Percentiles rank a stretch among this genome's conserved stretches.
These are phyloP conservation scores for Echinochloa phyllopogon DNA, from an alignment of 176 grass and related monocot genomes.

Conservation along the genomic window DNA sequence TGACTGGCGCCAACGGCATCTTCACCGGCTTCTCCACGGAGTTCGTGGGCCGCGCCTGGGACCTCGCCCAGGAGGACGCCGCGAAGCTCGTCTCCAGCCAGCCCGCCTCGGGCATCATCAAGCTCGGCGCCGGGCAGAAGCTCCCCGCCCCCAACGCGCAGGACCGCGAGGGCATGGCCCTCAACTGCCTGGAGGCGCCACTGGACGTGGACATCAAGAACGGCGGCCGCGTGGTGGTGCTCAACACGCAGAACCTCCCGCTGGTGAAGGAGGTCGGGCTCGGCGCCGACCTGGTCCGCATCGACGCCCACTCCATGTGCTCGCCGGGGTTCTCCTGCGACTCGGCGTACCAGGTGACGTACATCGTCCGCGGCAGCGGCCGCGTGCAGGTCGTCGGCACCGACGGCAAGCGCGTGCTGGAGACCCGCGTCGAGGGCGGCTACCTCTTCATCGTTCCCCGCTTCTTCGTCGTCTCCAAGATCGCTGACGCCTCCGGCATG, in stretches of 20 bases:
- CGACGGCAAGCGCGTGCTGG: conserved; percentile 72
- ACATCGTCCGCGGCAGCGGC: conserved; percentile 75
- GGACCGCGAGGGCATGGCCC: conserved; percentile 68
- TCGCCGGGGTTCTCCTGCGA: conserved; percentile 92
- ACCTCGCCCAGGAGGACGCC: conserved; percentile 58
- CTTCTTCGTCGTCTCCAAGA: conserved; percentile 92
- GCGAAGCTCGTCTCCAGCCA: conserved; percentile 69
- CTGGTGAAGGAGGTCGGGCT: conserved; percentile 76
- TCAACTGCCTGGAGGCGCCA: conserved; percentile 79
- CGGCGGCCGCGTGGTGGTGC: conserved; percentile 75
- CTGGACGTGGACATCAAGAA: conserved; percentile 83
- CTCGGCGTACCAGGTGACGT: conserved; percentile 89
- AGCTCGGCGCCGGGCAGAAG: conserved; percentile 49
- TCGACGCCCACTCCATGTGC: conserved; percentile 85
- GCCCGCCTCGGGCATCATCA: conserved; percentile 46
- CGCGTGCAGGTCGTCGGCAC: conserved; percentile 77
- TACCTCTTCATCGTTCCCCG: conserved; percentile 81
- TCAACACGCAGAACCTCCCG: conserved; percentile 78
- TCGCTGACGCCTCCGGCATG: conserved; percentile 71
- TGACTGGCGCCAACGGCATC: conserved; percentile 68
- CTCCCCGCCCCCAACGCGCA: conserved; percentile 35
- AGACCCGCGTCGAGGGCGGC: conserved; percentile 60
- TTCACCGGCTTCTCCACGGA: conserved; percentile 82
- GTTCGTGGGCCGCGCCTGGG: conserved; percentile 81
- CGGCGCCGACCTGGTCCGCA: conserved; percentile 78